Evolutionary conservation across 2,329 filamentous ascomycete genomes (phyloP), one percentile per base, ranked within the genome.

Genomic region (Colletotrichum sp.): DNA sequence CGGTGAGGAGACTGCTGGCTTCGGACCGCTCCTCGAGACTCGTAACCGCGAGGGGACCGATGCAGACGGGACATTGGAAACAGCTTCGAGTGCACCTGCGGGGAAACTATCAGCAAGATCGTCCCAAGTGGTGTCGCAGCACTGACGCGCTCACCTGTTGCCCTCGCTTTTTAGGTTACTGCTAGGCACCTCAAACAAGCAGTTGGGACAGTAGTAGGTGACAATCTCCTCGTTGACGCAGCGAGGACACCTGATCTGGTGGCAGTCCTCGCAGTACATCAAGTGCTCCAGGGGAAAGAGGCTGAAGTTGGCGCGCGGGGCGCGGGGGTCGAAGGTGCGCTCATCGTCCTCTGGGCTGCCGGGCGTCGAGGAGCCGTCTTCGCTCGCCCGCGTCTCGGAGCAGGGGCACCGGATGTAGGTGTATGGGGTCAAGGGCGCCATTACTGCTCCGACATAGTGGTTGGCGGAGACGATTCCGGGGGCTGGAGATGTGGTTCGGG

Each of bases 251-350:
- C 97, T 94, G 77, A 99, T 98, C 85, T 98, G 94, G 83, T 98
- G 95, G 84, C 97, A 99, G 84, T 99, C 97, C 83, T 98, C 96
- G 88, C 97, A 99, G 87, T 98, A 99, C 55, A 99, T 90, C 30
- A 99, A 91, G 83, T 98, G 93, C 82, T 99, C 96, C 60, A 98
- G 92, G 1, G 97, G 96, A 82, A 96, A 98, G 36, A 99, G 89
- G 79, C 95, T 96, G 88, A 95, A 99, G 84, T 96, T 97, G 75
- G 97, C 95, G 49, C 96, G 93, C 18, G 95, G 92, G 77, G 93
- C 93, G 80, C 94, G 93, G 3, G 97, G 96, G 83, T 99, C 95
- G 84, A 99, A 98, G 6, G 95, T 94, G 77, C 90, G 89, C 75
- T 95, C 95, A 78, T 95, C 94, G 75, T 95, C 93, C 67, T 95